These are phyloP conservation scores for Cordyceps tenuipes DNA, from an alignment of 2,329 filamentous ascomycete species.

Conservation along the genomic window DNA sequence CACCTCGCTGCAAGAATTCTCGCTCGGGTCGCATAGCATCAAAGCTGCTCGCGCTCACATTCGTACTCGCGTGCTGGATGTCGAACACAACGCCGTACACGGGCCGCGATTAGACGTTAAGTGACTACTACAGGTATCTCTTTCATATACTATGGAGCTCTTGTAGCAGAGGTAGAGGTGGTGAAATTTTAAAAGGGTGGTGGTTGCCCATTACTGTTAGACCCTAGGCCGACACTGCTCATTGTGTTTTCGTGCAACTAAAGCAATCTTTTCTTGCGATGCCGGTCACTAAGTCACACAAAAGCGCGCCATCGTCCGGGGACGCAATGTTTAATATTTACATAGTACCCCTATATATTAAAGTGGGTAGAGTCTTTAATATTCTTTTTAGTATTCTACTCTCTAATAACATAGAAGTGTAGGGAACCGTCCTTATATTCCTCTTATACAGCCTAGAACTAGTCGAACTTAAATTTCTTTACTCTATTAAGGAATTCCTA, in stretches of 20 bases:
- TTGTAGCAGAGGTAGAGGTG: neutral
- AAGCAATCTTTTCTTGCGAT: neutral
- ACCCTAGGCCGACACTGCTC: neutral
- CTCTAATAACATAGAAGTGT: too few species aligned
- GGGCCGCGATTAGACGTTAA: too few species aligned
- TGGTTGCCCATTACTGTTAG: neutral
- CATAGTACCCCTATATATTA: too few species aligned
- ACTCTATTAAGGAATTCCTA: too few species aligned
- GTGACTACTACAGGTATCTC: too few species aligned
- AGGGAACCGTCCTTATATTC: too few species aligned
- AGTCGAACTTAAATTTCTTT: too few species aligned
- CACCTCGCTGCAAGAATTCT: neutral
- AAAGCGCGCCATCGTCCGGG: neutral
- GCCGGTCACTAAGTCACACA: neutral
- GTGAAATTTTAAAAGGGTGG: neutral
- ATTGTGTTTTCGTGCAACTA: neutral
- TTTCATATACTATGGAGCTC: neutral
- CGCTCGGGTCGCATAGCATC: neutral
- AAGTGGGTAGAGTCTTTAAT: too few species aligned
- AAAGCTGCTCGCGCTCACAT: neutral
- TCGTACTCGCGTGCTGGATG: neutral
- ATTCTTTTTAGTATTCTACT: too few species aligned
- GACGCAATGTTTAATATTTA: neutral
- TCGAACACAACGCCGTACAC: too few species aligned
- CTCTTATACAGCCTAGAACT: too few species aligned